Conservation (phyloP, 306 rosid genomes). For the Alnus glutinosa region DNA sequence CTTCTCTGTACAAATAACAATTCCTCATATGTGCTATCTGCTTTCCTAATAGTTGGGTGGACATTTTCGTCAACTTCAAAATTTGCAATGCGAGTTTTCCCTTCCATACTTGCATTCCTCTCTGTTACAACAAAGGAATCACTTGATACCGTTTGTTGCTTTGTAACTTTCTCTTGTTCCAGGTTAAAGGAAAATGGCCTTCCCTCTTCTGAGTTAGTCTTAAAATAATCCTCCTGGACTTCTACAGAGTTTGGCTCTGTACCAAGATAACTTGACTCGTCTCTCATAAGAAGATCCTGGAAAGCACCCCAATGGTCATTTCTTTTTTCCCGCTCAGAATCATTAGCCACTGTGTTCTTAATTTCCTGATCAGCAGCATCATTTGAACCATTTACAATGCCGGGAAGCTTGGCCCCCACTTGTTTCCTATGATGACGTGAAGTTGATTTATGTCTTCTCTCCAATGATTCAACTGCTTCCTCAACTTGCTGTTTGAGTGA, state of each 20-base stretch:
- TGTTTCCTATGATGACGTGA: constrained; percentile 54
- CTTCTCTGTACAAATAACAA: constrained; percentile 53
- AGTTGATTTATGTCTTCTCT: constrained; percentile 69
- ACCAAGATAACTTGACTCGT: constrained; percentile 45
- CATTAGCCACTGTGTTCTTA: constrained; percentile 17
- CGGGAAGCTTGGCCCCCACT: constrained; percentile 34
- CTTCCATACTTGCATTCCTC: constrained; percentile 39
- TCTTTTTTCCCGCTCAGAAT: constrained; percentile 48
- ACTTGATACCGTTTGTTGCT: constrained; percentile 48
- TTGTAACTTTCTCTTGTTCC: constrained; percentile 40
- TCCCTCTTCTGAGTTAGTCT: constrained; percentile 41
- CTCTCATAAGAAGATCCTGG: constrained; percentile 84
- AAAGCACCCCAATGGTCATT: constrained; percentile 82
- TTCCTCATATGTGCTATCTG: constrained; percentile 47
- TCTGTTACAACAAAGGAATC: constrained; percentile 65
- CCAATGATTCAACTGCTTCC: constrained; percentile 79
- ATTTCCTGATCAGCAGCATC: constrained; percentile 38
- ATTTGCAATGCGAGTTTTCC: constrained; percentile 33
- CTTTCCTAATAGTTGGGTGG: constrained; percentile 45
- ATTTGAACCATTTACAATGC: constrained; percentile 38
- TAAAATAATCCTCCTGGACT: constrained; percentile 49
- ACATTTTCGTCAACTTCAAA: constrained; percentile 54
- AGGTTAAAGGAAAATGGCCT: constrained; percentile 39
- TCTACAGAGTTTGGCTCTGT: constrained; percentile 37
- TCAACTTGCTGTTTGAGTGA: constrained; percentile 85